Percentiles rank a stretch among this genome's conserved stretches.
These are phyloP conservation scores for Russula dissimulans DNA, from an alignment of 768 basidiomycete species.

Conservation along the genomic window DNA sequence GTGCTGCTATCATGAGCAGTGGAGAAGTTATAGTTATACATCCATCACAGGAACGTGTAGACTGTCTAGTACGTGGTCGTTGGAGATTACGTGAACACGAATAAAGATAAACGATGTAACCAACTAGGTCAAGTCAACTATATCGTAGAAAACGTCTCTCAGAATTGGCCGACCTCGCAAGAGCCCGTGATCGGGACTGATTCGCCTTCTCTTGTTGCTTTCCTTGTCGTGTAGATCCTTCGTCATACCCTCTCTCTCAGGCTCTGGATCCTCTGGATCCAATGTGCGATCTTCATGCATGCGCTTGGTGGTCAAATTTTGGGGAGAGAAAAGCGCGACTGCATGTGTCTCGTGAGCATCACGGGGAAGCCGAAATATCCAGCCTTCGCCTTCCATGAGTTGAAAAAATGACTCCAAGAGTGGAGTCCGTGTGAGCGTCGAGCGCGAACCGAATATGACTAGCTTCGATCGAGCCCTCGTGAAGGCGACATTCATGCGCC, in stretches of 20 bases:
- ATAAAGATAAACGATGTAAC: neutral
- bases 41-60: neutral
- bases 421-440: constrained; percentile 54
- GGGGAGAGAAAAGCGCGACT: constrained; percentile 33
- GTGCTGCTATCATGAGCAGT: constrained; percentile 26
- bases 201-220: constrained; percentile 32
- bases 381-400: constrained; percentile 60
- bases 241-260: constrained; percentile 32
- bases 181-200: constrained; percentile 32
- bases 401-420: constrained; percentile 68
- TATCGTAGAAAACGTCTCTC: constrained; percentile 47
- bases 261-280: constrained; percentile 12
- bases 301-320: constrained; percentile 6
- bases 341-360: constrained; percentile 36
- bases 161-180: constrained; percentile 51
- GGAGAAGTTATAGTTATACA: neutral
- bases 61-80: neutral
- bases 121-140: constrained; percentile 8
- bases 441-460: constrained; percentile 80
- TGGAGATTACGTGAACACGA: neutral
- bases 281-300: neutral
- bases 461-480: constrained; percentile 88
- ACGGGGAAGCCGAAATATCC: constrained; percentile 56
- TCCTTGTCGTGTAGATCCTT: constrained; percentile 10
- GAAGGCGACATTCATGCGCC: constrained; percentile 93